Evolutionary conservation across 139 green algal genomes (phyloP), one percentile per base, ranked within the genome.

Genomic region (Chlamydomonas applanata): DNA sequence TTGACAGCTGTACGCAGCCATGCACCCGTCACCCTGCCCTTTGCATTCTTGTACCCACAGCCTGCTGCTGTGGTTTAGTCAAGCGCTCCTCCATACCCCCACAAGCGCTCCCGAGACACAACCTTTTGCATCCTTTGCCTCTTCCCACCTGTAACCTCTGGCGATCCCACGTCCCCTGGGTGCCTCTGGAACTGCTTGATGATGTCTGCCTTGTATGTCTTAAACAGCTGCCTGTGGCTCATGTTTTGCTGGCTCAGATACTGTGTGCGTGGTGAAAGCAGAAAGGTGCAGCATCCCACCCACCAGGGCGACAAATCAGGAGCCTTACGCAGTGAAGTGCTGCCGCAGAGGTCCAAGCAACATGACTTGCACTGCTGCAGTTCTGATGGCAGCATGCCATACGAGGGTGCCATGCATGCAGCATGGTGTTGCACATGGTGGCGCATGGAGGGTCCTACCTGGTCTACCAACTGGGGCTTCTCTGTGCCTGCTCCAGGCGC

Each of bases 131-230:
- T 49, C 7, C 40, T 7, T 49, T 49, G 40, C 7, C 7, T 49
- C 40, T 80, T 64, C n/a, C n/a, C 45, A 89, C 84, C 75, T 56
- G 76, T 83, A n/a, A 87, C 81, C 45, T 87, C 79, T 33, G 85
- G 77, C n/a, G 85, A 87, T 2, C 85, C 85, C 13, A 73, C 69
- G 62, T 89, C 85, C 3, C 74, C 76, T 5, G 32, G 30, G 46
- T 82, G 76, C 11, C 81, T 70, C 74, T 82, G 69, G 44, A 83
- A 87, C 44, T 82, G 35, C 19, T 61, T n/a, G 1, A 79, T 67
- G 19, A 86, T 16, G 0, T 53, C 34, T 49, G 72, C n/a, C n/a
- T 77, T 79, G 2, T 30, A 27, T 25, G 40, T 14, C 35, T 67
- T 20, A 17, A 74, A 34, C 4, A 20, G 35, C 44, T 70, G 35